phyloP scores from a whole-genome alignment of 2,329 filamentous ascomycete genomes.

The Hymenotorrendiella dingleyae region DNA sequence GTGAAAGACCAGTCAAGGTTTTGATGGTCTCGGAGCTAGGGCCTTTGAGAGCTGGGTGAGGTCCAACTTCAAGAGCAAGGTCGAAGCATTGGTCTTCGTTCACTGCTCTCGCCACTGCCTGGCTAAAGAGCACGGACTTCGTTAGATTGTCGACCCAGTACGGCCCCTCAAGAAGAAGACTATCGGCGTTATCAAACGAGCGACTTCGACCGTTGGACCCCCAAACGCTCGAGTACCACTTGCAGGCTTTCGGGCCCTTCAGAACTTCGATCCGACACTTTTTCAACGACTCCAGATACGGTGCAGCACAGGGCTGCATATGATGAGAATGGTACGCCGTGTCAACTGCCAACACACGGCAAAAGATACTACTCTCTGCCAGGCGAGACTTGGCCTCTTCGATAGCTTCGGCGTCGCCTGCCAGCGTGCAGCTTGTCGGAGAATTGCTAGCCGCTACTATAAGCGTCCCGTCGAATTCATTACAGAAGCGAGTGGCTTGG shows the following conservation, averaged over 20 bases:
- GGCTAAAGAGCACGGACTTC: constrained; percentile 36
- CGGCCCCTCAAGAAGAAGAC: constrained; percentile 3
- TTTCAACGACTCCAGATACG: constrained; percentile 14
- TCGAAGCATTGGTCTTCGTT: constrained; percentile 8
- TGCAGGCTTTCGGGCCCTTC: constrained; percentile 29
- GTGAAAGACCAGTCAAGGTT: constrained; percentile 1
- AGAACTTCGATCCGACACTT: constrained; percentile 8
- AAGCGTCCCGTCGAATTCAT: constrained; percentile 12
- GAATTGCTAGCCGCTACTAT: constrained; percentile 30
- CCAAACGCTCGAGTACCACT: constrained; percentile 31
- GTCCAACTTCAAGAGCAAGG: constrained; percentile 19
- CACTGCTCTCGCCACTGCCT: constrained; percentile 29
- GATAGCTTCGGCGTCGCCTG: constrained; percentile 23
- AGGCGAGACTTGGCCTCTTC: constrained; percentile 7
- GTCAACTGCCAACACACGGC: constrained; percentile 15
- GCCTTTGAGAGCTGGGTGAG: constrained; percentile 20
- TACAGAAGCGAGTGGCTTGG: constrained; percentile 6
- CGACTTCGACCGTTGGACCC: no score
- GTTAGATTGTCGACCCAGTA: constrained; percentile 35
- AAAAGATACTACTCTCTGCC: constrained; percentile 14
- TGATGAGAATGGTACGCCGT: constrained; percentile 28
- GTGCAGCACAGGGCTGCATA: constrained; percentile 15
- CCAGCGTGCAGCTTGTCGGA: constrained; percentile 22
- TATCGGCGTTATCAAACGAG: neutral
- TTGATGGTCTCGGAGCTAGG: constrained; percentile 14